Evolutionary conservation across 179 eudicot genomes (phyloP).

Genomic region (Gypsophila paniculata): DNA sequence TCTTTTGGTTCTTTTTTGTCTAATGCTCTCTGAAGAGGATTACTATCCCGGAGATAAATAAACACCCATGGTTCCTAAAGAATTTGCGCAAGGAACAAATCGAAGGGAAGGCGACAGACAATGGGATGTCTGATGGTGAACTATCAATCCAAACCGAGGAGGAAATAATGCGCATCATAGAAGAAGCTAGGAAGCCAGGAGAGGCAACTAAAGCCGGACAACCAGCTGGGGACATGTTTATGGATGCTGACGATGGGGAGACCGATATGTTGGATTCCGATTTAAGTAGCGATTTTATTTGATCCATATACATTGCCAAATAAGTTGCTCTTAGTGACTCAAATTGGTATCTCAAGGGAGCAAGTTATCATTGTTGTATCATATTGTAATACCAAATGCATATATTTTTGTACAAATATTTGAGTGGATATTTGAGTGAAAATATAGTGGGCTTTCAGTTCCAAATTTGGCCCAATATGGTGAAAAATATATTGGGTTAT

Average conservation of each 20-base stretch:
- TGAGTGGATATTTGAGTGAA: neutral
- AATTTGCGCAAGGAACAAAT: slow-evolving; percentile 45
- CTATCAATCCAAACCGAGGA: slow-evolving; percentile 47
- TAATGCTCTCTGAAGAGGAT: slow-evolving; percentile 47
- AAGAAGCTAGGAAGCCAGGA: slow-evolving; percentile 50
- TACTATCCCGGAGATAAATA: slow-evolving; percentile 63
- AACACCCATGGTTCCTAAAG: slow-evolving; percentile 72
- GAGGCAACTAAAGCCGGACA: slow-evolving; percentile 33
- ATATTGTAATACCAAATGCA: neutral
- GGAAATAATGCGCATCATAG: slow-evolving; percentile 47
- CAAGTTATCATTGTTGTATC: neutral
- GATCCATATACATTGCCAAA: neutral
- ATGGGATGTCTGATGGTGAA: slow-evolving; percentile 16
- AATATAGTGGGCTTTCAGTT: neutral
- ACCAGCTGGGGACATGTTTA: slow-evolving; percentile 28
- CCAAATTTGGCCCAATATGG: neutral
- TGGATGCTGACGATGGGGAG: slow-evolving; percentile 39
- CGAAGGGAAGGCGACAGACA: slow-evolving; percentile 46
- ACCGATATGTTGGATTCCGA: slow-evolving; percentile 40
- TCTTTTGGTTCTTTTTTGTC: neutral
- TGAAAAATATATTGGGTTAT: neutral
- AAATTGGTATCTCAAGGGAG: neutral
- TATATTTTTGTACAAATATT: neutral
- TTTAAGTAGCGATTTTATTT: slow-evolving; percentile 46
- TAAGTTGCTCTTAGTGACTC: neutral